A percentile compares a stretch with the other conserved stretches of the same genome.
Evolutionary conservation across 441 rosid species (phyloP).

Genomic region (Erodium moschatum): DNA sequence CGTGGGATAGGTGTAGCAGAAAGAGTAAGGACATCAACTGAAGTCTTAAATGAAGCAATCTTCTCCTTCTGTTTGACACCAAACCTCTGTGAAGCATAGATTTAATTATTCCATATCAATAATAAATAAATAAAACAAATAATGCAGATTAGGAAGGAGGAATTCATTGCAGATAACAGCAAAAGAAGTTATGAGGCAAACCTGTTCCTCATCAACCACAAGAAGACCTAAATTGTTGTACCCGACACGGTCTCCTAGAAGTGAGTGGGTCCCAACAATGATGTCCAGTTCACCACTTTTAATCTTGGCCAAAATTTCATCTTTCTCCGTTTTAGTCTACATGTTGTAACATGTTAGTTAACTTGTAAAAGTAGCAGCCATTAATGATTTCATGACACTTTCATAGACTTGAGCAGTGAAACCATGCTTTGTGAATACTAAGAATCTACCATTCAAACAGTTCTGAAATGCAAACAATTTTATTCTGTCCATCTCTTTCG

Average conservation of each 20-base stretch:
- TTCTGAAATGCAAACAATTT: not conserved
- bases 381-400: constrained; percentile 15
- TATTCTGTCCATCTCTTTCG: not conserved
- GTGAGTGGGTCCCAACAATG: constrained; percentile 92
- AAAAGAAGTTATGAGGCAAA: constrained; percentile 27
- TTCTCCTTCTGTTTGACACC: constrained; percentile 98
- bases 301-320: constrained; percentile 59
- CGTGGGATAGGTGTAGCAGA: constrained; percentile 99
- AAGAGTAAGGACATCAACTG: constrained; percentile 91
- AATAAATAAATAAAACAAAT: constrained; percentile 4
- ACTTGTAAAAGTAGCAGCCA: constrained; percentile 13
- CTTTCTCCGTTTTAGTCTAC: constrained; percentile 85
- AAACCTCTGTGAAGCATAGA: constrained; percentile 58
- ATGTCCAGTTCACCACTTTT: constrained; percentile 68
- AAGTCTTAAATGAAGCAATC: constrained; percentile 91
- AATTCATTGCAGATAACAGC: constrained; percentile 17
- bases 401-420: constrained; percentile 13
- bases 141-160: constrained; percentile 17
- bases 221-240: constrained; percentile 91
- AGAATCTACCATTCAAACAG: not conserved
- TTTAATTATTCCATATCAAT: constrained; percentile 20
- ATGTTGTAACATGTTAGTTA: constrained; percentile 24
- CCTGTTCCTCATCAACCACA: constrained; percentile 99
- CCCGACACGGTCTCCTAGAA: constrained; percentile 87
- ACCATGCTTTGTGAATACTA: not conserved